Percentiles rank a stretch among this genome's conserved stretches.
These are phyloP conservation scores for Ceratobasidium theobromae DNA, from an alignment of 1,284 basidiomycete genomes.

Conservation along the genomic window DNA sequence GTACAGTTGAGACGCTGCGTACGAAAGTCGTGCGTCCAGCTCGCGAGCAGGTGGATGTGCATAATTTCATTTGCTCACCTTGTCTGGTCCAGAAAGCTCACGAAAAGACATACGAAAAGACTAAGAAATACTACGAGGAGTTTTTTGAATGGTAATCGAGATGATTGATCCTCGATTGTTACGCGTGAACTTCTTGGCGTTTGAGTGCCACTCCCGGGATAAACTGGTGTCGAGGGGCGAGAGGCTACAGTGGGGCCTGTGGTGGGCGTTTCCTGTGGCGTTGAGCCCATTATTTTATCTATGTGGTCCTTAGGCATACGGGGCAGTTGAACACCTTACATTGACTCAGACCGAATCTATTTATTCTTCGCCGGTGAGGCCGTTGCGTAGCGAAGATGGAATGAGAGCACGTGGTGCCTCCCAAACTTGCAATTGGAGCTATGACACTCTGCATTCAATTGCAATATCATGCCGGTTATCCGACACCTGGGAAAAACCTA, in stretches of 20 bases:
- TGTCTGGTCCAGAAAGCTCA: conserved; percentile 31
- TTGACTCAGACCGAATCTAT: background rate
- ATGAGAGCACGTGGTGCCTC: background rate
- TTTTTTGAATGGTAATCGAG: conserved; percentile 29
- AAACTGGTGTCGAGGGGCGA: background rate
- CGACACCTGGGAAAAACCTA: background rate
- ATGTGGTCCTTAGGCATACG: too few species aligned
- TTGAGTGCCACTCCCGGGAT: conserved; percentile 4
- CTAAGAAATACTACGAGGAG: conserved; percentile 24
- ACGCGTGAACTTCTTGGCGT: conserved; percentile 14
- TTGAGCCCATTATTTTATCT: background rate
- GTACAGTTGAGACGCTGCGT: conserved; percentile 21
- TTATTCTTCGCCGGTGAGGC: too few species aligned
- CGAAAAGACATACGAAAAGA: conserved; percentile 25
- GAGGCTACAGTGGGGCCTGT: background rate
- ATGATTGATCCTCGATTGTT: conserved; percentile 29
- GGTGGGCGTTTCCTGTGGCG: background rate
- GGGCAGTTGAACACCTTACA: background rate
- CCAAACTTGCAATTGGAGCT: background rate
- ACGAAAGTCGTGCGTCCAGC: background rate
- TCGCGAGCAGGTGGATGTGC: background rate
- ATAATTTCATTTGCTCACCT: background rate
- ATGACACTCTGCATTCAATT: too few species aligned
- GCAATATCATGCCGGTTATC: background rate
- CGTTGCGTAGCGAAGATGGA: background rate